Evolutionary conservation across 2,329 filamentous ascomycete species (phyloP), one percentile per base, ranked within the genome.

Genomic region (Arachnomyces sp.): DNA sequence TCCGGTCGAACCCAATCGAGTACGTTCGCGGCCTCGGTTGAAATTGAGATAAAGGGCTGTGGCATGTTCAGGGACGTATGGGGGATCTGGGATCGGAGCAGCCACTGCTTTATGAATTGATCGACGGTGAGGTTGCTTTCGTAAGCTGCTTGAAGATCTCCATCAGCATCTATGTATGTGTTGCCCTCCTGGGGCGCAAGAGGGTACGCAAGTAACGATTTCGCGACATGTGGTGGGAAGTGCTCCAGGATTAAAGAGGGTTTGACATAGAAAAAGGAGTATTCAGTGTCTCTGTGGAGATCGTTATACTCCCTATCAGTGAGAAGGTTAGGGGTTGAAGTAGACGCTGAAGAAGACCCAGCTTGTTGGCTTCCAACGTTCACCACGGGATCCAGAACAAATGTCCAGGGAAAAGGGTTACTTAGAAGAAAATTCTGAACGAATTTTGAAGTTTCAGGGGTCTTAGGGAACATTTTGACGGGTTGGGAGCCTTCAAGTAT

Each of bases 81-180:
- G 42, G 32, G 35, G 36, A 46, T 44, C 25, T 46, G 42, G 3
- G 56, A 56, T 17, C 58, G 52, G n/a, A 54, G 44, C 17, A 65
- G 49, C 64, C 64, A 67, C 13, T 62, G 61, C 28, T 56, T 48
- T 30, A 67, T 63, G 40, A 67, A 67, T 44, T 66, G 60, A n/a
- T 65, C 61, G 34, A 67, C 54, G 3, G 57, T 63, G 30, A 66
- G 49, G 36, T 67, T 67, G 11, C 58, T 52, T 47, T 67, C 64
- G 38, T 62, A 59, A 17, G 62, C 63, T 56, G 42, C 29, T 31
- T 36, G 11, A 8, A 31, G 16, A 40, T 21, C 28, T 16, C 43
- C 38, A 39, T 47, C 42, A 47, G 47, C 45, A 47, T 44, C 34
- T 35, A 13, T 31, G 30, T 45, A 45, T 8, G 37, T 18, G 16